phyloP scores from a whole-genome alignment of 495 filamentous ascomycete genomes.

The Neurospora tetrasperma region DNA sequence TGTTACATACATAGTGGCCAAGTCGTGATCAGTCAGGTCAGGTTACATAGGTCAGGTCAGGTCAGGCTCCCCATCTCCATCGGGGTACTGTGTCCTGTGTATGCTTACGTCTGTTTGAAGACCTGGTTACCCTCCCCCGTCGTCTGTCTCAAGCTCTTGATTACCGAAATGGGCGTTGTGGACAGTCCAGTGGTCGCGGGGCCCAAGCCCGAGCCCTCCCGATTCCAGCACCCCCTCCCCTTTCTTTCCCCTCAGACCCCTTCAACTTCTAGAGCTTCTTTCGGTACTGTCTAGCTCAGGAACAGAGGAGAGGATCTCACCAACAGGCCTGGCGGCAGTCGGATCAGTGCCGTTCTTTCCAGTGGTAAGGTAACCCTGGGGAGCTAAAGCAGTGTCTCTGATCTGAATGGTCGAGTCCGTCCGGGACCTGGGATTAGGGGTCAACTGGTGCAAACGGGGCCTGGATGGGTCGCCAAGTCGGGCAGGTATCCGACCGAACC shows the following conservation, averaged over 20 bases:
- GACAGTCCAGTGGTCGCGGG: background rate
- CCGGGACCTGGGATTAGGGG: background rate
- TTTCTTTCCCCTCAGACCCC: background rate
- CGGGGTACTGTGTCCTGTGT: background rate
- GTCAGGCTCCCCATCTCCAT: background rate
- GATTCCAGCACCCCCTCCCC: background rate
- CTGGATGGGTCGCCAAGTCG: conserved; percentile 10
- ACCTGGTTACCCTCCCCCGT: background rate
- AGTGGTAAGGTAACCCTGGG: background rate
- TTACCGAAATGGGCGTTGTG: background rate
- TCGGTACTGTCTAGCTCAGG: background rate
- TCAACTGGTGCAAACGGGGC: background rate
- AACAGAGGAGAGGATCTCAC: background rate
- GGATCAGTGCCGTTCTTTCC: background rate
- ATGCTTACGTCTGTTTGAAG: background rate
- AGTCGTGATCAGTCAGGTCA: background rate
- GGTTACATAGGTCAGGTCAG: background rate
- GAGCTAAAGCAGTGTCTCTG: background rate
- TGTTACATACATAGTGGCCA: background rate
- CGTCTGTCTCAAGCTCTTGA: background rate
- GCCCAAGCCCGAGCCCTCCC: background rate
- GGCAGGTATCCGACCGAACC: conserved; percentile 4
- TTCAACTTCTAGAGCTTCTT: background rate
- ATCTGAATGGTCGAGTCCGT: background rate
- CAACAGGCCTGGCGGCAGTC: background rate